Evolutionary conservation across 805 yeast genomes (phyloP), one percentile per base, ranked within the genome.

Genomic region (Allodekkera sacchari): DNA sequence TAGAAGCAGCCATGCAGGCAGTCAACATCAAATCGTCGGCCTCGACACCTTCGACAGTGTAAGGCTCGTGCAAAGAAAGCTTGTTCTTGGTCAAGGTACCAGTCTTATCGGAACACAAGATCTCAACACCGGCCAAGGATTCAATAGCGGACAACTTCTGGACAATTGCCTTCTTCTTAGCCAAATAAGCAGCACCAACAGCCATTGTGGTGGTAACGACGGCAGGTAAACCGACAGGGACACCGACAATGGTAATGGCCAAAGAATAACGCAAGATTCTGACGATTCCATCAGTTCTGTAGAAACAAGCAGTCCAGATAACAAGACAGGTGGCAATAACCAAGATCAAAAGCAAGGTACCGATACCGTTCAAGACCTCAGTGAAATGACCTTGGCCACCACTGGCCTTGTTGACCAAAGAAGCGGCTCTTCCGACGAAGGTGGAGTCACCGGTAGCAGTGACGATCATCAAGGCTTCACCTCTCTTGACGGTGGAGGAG

Each of bases 141-240:
- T 83, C 95, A 66, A 83, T 84, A 47, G 95, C 94, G 59, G 92
- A 80, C 57, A 83, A 73, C 62, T 83, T 83, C 67, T 83, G 94
- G 52, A 83, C 94, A 71, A 83, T 83, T 48, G 94, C 95, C 66
- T 82, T 81, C 69, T 83, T 83, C 74, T 82, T 81, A 52, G 95
- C 94, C 57, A 83, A 71, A 78, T 83, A 83, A 58, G 94, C 94
- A 59, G 95, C 95, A 76, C 95, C 95, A 65, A 84, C 95, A 63
- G 95, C 95, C 94, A 83, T 83, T 62, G 94, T 83, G 53, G 94
- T 83, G 71, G 94, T 83, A 48, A 83, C 94, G 55, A 83, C 94
- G 59, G 94, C 94, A 63, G 94, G 95, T 60, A 83, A 76, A 79
- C 94, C 94, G 47, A 83, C 94, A 63, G 94, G 94, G 51, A 83